These are phyloP conservation scores for Musa beccarii DNA, from an alignment of 176 grass and related monocot species.

Conservation along the genomic window DNA sequence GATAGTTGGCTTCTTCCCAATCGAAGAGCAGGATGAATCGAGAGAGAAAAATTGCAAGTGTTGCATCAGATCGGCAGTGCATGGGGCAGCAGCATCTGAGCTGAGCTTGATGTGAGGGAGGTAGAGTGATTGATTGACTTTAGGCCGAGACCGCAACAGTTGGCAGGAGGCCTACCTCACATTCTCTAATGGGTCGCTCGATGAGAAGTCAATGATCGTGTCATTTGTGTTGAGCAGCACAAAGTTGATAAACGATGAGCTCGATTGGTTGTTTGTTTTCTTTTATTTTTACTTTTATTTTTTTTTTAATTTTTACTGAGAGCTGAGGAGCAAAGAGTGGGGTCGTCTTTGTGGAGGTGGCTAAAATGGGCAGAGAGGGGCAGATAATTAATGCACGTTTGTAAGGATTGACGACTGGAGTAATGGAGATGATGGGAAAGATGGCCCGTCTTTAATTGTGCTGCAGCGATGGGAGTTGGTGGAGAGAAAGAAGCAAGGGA, in stretches of 20 bases:
- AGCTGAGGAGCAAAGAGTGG: too few species aligned
- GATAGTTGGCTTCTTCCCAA: too few species aligned
- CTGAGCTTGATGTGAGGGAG: background rate
- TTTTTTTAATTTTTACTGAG: background rate
- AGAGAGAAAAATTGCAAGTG: background rate
- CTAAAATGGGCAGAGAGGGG: background rate
- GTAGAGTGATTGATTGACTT: background rate
- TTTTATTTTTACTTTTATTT: background rate
- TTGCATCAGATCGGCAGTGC: background rate
- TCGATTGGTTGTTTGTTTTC: background rate
- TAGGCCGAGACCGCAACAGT: background rate
- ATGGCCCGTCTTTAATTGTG: conserved; percentile 6
- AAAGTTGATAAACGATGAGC: too few species aligned
- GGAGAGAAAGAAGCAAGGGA: background rate
- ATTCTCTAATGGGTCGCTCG: background rate
- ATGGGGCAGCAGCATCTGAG: too few species aligned
- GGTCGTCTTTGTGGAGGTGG: conserved; percentile 1
- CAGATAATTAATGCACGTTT: background rate
- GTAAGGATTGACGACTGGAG: background rate
- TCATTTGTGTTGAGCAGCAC: background rate
- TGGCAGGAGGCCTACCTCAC: background rate
- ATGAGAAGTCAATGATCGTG: conserved; percentile 5
- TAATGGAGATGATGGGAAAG: background rate
- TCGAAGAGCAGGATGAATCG: too few species aligned
- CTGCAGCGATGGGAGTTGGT: conserved; percentile 10